Evolutionary conservation across 2,329 filamentous ascomycete species (phyloP).

Genomic region (Colletotrichum eleusines): DNA sequence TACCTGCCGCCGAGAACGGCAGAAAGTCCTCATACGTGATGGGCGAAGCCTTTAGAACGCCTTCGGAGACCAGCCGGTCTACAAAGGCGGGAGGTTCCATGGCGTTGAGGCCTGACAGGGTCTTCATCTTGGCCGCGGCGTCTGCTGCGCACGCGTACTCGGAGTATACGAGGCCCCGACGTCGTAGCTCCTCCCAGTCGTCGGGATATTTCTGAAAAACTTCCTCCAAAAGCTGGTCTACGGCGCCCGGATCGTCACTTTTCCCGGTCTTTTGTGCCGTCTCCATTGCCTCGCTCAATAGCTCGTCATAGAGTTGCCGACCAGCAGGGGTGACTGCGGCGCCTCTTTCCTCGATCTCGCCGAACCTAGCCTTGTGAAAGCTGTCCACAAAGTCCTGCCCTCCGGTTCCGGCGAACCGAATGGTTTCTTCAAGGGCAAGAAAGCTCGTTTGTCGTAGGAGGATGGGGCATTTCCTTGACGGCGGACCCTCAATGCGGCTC

Average conservation of each 20-base stretch:
- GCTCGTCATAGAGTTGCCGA: constrained; percentile 58
- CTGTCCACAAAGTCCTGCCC: constrained; percentile 46
- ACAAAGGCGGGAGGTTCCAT: constrained; percentile 35
- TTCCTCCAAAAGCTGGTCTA: constrained; percentile 45
- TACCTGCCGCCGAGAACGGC: constrained; percentile 64
- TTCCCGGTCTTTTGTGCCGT: not conserved
- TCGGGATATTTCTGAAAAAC: constrained; percentile 57
- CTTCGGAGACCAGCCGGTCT: constrained; percentile 49
- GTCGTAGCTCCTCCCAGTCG: constrained; percentile 52
- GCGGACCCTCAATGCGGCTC: constrained; percentile 64
- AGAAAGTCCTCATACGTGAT: constrained; percentile 68
- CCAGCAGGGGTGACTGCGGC: constrained; percentile 61
- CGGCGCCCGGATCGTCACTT: not conserved
- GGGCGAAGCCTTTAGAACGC: constrained; percentile 53
- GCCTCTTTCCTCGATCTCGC: constrained; percentile 66
- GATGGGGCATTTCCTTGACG: constrained; percentile 56
- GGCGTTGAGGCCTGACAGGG: not conserved
- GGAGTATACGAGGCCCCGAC: constrained; percentile 54
- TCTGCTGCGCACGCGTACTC: constrained; percentile 46
- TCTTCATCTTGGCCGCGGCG: not conserved
- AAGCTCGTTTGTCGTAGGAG: constrained; percentile 67
- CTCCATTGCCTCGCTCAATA: constrained; percentile 51
- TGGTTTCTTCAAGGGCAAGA: constrained; percentile 60
- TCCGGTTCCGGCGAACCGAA: constrained; percentile 51
- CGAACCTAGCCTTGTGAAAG: constrained; percentile 63